Evolutionary conservation across 2,329 filamentous ascomycete genomes (phyloP).

Genomic region (Neodidymelliopsis sp.): DNA sequence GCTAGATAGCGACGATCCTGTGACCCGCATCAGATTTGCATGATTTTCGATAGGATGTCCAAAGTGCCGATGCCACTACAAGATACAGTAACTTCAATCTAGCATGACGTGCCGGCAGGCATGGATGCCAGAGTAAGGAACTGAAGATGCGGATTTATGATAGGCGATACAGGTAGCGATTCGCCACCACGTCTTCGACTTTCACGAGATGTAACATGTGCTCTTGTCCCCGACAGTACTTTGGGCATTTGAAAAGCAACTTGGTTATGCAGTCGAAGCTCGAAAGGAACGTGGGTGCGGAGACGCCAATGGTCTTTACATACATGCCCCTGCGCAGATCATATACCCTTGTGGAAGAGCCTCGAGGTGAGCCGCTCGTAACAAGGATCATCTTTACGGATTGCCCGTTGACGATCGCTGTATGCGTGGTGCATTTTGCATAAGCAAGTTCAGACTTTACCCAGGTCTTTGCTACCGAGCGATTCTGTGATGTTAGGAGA

Average conservation of each 20-base stretch:
- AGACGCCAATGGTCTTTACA: too few relatives aligned
- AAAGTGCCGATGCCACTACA: neutral
- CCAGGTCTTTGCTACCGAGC: neutral
- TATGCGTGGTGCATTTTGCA: neutral
- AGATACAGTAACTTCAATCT: neutral
- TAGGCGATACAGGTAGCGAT: too few relatives aligned
- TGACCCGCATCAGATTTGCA: neutral
- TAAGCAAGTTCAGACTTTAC: too few relatives aligned
- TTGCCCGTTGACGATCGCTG: neutral
- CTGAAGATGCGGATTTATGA: too few relatives aligned
- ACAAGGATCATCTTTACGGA: constrained; percentile 1
- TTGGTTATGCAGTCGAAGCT: neutral
- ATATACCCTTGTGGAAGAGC: neutral
- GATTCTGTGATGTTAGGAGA: neutral
- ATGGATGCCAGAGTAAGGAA: too few relatives aligned
- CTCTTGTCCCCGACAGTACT: neutral
- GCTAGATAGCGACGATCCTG: constrained; percentile 4
- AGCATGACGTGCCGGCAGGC: too few relatives aligned
- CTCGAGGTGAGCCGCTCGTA: neutral
- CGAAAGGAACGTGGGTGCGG: constrained; percentile 1
- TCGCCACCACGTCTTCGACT: too few relatives aligned
- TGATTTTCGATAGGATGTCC: neutral
- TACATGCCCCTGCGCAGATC: constrained; percentile 17
- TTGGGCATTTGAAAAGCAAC: neutral
- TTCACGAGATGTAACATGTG: neutral